Percentiles rank a stretch among this genome's conserved stretches.
phyloP scores from a whole-genome alignment of 2,329 filamentous ascomycete species.

The Botrytis pseudocinerea region DNA sequence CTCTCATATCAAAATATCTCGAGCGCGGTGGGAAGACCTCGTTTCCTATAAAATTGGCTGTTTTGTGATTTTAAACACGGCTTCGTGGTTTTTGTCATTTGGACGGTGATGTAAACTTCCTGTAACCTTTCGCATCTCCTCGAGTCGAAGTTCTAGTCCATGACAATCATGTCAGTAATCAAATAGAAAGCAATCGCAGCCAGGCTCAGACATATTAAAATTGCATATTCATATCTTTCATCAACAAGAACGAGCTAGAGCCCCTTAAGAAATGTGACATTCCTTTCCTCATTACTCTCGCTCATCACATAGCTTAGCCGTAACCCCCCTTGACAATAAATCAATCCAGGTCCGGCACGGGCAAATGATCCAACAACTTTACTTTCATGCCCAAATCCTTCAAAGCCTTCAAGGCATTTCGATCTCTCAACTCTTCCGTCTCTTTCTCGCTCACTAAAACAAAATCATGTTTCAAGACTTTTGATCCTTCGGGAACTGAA shows the following conservation, averaged over 20 bases:
- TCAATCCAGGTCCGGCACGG: conserved; percentile 65
- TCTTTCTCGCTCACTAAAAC: conserved; percentile 72
- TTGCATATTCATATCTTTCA: neutral
- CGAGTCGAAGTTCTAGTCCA: neutral
- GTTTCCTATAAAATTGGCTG: neutral
- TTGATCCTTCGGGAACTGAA: conserved; percentile 61
- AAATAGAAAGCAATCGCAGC: too few species aligned
- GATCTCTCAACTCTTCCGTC: conserved; percentile 63
- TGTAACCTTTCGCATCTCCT: neutral
- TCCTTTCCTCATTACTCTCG: neutral
- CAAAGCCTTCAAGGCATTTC: conserved; percentile 66
- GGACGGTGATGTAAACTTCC: neutral
- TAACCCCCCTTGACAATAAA: neutral
- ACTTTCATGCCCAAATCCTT: conserved; percentile 51
- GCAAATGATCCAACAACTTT: conserved; percentile 73
- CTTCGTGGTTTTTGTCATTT: neutral
- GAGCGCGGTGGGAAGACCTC: neutral
- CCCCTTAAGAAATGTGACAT: neutral
- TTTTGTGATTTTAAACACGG: neutral
- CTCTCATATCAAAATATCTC: neutral
- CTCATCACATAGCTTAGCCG: neutral
- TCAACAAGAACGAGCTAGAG: neutral
- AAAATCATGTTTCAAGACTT: conserved; percentile 71
- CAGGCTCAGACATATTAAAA: neutral
- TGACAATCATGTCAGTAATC: neutral